A percentile compares a stretch with the other conserved stretches of the same genome.
Evolutionary conservation across 1,284 basidiomycete species (phyloP).

Genomic region (Sparassis latifolia): DNA sequence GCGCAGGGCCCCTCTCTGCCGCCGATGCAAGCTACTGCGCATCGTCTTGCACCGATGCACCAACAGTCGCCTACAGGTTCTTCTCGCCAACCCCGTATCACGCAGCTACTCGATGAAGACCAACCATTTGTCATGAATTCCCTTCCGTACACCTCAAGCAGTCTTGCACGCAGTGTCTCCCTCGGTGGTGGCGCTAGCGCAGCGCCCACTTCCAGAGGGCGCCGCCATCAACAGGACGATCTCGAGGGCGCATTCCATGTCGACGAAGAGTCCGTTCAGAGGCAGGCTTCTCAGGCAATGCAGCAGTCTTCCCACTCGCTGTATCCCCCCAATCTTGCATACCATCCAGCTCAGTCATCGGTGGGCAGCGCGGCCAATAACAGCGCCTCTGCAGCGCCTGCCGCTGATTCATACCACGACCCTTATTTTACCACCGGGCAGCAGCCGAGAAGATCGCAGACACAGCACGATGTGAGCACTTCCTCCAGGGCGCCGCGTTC

Average conservation of each 20-base stretch:
- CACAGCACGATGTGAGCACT: conserved; percentile 42
- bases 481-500: conserved; percentile 48
- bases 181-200: conserved; percentile 33
- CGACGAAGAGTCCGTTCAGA: conserved; percentile 35
- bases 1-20: conserved; percentile 37
- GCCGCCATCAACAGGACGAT: conserved; percentile 51
- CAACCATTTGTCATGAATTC: conserved; percentile 35
- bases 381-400: conserved; percentile 28
- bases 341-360: conserved; percentile 36
- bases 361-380: conserved; percentile 20
- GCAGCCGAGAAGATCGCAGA: conserved; percentile 49
- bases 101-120: conserved; percentile 60
- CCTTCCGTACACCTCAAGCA: conserved; percentile 47
- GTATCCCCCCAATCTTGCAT: conserved; percentile 53
- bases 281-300: conserved; percentile 31
- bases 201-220: conserved; percentile 27
- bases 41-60: conserved; percentile 22
- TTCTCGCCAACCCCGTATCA: conserved; percentile 53
- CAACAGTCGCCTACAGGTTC: conserved; percentile 29
- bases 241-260: conserved; percentile 60
- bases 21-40: conserved; percentile 26
- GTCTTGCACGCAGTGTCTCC: conserved; percentile 59
- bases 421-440: conserved; percentile 54
- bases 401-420: conserved; percentile 50
- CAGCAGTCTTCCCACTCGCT: conserved; percentile 34